Percentiles rank a stretch among this genome's conserved stretches.
Evolutionary conservation across 192 early-diverging fungal species (phyloP).

Genomic region (Gorgonomyces haynaldii): DNA sequence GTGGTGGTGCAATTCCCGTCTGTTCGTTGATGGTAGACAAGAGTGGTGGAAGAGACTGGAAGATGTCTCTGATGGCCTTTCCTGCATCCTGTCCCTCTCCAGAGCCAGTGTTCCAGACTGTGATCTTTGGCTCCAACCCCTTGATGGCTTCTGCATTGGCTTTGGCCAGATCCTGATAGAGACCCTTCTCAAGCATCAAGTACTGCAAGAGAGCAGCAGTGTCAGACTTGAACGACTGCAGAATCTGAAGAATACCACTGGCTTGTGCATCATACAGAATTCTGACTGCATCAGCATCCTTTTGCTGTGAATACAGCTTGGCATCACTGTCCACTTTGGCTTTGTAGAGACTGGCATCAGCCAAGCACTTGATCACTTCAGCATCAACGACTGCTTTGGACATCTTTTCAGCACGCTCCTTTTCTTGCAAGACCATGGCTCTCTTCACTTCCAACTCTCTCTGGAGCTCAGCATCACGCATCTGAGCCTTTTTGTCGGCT

Average conservation of each 20-base stretch:
- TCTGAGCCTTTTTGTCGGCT: slow-evolving; percentile 26
- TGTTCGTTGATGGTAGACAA: slow-evolving; percentile 31
- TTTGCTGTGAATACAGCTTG: slow-evolving; percentile 16
- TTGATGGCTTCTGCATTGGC: slow-evolving; percentile 38
- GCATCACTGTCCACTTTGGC: slow-evolving; percentile 25
- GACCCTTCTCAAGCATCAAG: slow-evolving; percentile 37
- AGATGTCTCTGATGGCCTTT: slow-evolving; percentile 29
- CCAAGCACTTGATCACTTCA: slow-evolving; percentile 24
- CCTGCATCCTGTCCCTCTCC: slow-evolving; percentile 8
- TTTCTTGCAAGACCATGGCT: slow-evolving; percentile 28
- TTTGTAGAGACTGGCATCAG: slow-evolving; percentile 30
- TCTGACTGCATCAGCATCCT: slow-evolving; percentile 34
- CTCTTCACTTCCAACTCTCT: slow-evolving; percentile 30
- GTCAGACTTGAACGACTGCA: slow-evolving; percentile 20
- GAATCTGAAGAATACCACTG: slow-evolving; percentile 19
- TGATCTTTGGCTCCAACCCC: slow-evolving; percentile 41
- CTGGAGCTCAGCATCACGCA: slow-evolving; percentile 32
- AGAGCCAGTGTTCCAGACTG: slow-evolving; percentile 39
- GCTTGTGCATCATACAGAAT: slow-evolving; percentile 31
- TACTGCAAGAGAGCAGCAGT: slow-evolving; percentile 27
- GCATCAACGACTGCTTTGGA: slow-evolving; percentile 35
- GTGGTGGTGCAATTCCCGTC: slow-evolving; percentile 32
- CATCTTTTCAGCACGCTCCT: slow-evolving; percentile 27
- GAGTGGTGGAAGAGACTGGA: slow-evolving; percentile 27
- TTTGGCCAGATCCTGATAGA: slow-evolving; percentile 33